phyloP scores from a whole-genome alignment of 495 filamentous ascomycete species.

The Penicillium silybi region DNA sequence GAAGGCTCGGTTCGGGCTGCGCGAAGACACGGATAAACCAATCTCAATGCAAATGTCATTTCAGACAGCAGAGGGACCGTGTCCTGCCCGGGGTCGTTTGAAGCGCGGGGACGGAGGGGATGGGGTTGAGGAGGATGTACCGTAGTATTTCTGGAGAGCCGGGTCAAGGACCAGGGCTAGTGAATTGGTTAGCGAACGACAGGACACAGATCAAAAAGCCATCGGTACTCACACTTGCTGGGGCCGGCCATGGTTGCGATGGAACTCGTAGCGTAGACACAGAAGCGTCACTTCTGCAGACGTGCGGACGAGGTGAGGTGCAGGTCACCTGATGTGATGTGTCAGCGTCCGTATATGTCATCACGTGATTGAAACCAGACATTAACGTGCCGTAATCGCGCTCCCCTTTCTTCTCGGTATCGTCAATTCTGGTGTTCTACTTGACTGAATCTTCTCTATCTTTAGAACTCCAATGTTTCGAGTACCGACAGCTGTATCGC shows the following conservation, averaged over 20 bases:
- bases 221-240: constrained; percentile 42
- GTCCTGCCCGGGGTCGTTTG: neutral
- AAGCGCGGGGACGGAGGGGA: constrained; percentile 4
- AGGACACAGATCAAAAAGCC: neutral
- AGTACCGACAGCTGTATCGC: neutral
- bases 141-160: constrained; percentile 69
- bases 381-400: too few relatives aligned
- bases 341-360: neutral
- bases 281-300: neutral
- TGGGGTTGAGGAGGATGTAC: constrained; percentile 42
- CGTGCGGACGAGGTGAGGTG: constrained; percentile 9
- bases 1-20: neutral
- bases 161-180: constrained; percentile 67
- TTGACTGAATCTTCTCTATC: neutral
- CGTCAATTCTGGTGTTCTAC: neutral
- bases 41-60: neutral
- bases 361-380: neutral
- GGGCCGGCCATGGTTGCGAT: constrained; percentile 45
- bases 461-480: neutral
- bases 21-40: neutral
- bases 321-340: neutral
- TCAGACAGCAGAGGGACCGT: neutral
- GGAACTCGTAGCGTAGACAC: constrained; percentile 14
- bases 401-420: neutral
- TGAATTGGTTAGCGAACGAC: constrained; percentile 9